Conservation (phyloP, 106 monocot genomes). For the Dioscorea alata region DNA sequence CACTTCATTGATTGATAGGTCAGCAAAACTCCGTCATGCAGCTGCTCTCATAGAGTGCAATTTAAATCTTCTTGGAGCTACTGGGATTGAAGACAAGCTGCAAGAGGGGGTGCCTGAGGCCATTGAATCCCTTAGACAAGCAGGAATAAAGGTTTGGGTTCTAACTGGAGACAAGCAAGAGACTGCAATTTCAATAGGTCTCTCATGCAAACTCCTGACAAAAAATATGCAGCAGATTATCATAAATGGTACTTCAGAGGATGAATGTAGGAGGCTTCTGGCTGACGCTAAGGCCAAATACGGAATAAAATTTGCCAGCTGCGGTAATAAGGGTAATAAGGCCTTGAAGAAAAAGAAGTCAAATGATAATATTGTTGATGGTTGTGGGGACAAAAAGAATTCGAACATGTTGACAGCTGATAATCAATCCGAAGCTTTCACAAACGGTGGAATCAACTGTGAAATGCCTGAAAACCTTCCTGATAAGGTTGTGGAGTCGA, state of each 20-base stretch:
- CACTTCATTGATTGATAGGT: constrained; percentile 78
- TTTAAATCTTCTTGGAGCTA: constrained; percentile 85
- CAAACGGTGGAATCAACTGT: constrained; percentile 4
- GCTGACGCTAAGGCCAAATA: constrained; percentile 67
- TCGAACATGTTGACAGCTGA: constrained; percentile 12
- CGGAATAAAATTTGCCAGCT: constrained; percentile 41
- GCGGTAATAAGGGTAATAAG: constrained; percentile 13
- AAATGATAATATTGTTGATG: constrained; percentile 13
- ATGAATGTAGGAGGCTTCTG: constrained; percentile 75
- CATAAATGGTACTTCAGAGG: constrained; percentile 88
- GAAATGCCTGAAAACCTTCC: constrained; percentile 4
- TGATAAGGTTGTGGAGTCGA: constrained; percentile 19
- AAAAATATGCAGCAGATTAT: constrained; percentile 69
- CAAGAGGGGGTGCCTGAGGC: constrained; percentile 98
- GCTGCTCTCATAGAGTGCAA: constrained; percentile 72
- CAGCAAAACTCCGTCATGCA: constrained; percentile 76
- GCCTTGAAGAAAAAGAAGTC: constrained; percentile 13
- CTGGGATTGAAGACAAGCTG: constrained; percentile 94
- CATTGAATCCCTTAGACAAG: constrained; percentile 92
- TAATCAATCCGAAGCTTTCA: constrained; percentile 4
- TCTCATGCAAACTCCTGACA: constrained; percentile 84
- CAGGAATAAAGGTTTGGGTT: constrained; percentile 98
- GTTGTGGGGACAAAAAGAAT: constrained; percentile 3
- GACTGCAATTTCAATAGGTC: constrained; percentile 94
- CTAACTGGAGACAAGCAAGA: constrained; percentile 99